Evolutionary conservation across 208 protist species (phyloP).

Genomic region (Tritrichomonas musculus): DNA sequence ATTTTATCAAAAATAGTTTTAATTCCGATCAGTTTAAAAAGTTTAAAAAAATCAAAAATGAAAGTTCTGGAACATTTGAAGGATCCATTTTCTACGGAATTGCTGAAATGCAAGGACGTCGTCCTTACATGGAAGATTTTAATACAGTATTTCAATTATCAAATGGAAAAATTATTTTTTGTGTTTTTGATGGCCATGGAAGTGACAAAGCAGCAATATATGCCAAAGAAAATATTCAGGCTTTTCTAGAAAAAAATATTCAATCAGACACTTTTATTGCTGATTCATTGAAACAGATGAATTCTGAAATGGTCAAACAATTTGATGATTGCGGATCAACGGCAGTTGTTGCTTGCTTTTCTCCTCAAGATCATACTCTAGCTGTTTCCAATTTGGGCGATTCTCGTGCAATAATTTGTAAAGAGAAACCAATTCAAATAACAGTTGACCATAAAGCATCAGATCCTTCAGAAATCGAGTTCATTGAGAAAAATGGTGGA

Average conservation of each 20-base stretch:
- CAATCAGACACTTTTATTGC: too few species aligned
- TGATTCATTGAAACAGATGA: too few species aligned
- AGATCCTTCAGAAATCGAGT: neutral
- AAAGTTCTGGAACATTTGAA: neutral
- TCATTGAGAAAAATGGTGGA: neutral
- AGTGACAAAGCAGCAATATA: neutral
- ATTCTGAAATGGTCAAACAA: too few species aligned
- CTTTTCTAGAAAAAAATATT: too few species aligned
- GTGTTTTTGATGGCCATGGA: constrained; percentile 33
- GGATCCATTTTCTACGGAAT: neutral
- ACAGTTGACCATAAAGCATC: neutral
- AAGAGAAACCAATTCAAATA: neutral
- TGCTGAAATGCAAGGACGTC: neutral
- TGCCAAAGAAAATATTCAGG: too few species aligned
- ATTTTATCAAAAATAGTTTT: neutral
- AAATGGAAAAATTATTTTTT: neutral
- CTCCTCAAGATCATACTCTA: too few species aligned
- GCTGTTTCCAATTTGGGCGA: neutral
- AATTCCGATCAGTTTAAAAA: neutral
- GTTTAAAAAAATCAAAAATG: neutral
- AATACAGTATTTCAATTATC: neutral
- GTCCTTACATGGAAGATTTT: neutral
- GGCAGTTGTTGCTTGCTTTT: too few species aligned
- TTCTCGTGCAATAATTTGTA: neutral
- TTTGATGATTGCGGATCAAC: too few species aligned